Evolutionary conservation across 2,329 filamentous ascomycete species (phyloP).

Genomic region (Fusarium succisae): DNA sequence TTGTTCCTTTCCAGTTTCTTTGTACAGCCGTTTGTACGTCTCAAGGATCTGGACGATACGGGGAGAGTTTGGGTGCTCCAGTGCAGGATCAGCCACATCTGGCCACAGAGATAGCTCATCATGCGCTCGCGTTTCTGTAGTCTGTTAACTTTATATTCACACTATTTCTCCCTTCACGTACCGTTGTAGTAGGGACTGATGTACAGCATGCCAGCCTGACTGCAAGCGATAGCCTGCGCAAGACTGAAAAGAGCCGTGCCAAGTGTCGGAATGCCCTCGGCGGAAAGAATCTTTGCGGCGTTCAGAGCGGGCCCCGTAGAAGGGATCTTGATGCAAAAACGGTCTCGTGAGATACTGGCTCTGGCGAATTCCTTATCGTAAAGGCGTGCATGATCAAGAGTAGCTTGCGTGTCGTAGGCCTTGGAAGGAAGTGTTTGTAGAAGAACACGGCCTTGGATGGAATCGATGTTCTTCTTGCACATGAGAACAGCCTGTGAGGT

Average conservation of each 20-base stretch:
- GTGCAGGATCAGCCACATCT: constrained; percentile 56
- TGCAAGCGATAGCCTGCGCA: constrained; percentile 59
- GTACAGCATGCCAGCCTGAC: constrained; percentile 57
- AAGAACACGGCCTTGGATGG: constrained; percentile 58
- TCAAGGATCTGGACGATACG: constrained; percentile 60
- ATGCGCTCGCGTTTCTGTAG: constrained; percentile 55
- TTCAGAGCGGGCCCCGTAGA: constrained; percentile 58
- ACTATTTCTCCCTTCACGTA: constrained; percentile 16
- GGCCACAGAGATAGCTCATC: constrained; percentile 56
- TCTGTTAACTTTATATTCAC: not conserved
- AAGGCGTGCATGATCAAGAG: constrained; percentile 56
- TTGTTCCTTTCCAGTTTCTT: constrained; percentile 58
- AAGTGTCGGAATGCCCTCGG: constrained; percentile 57
- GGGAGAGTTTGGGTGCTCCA: constrained; percentile 57
- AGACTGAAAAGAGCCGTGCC: constrained; percentile 59
- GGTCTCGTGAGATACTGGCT: constrained; percentile 55
- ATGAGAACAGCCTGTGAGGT: constrained; percentile 52
- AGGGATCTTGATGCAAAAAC: constrained; percentile 63
- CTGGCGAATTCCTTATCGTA: constrained; percentile 58
- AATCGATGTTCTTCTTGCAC: constrained; percentile 57
- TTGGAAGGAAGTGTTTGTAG: constrained; percentile 58
- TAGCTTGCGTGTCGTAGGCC: constrained; percentile 56
- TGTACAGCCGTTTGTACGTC: constrained; percentile 56
- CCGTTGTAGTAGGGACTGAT: constrained; percentile 62
- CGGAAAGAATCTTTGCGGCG: constrained; percentile 53